phyloP scores from a whole-genome alignment of 371 early-diverging fungal species.

The Rhizopus sp. region DNA sequence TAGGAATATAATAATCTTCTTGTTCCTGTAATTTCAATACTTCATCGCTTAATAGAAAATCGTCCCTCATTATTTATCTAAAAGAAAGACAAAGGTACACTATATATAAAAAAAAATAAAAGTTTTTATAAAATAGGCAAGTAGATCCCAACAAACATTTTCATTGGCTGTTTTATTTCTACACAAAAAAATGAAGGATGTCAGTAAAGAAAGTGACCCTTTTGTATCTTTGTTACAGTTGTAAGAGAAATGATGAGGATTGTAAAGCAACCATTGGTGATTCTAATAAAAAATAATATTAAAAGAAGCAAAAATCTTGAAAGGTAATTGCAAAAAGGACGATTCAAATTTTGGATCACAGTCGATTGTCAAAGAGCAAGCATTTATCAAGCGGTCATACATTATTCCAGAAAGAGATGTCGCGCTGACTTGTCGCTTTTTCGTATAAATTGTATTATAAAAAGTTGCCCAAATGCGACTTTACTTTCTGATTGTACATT shows the following conservation, averaged over 20 bases:
- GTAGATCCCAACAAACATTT: too few species aligned
- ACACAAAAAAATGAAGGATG: too few species aligned
- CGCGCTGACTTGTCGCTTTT: too few species aligned
- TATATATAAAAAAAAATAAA: too few species aligned
- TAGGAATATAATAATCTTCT: slow-evolving; percentile 54
- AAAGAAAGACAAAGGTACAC: slow-evolving; percentile 6
- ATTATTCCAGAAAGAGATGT: not conserved
- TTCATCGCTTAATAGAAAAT: slow-evolving; percentile 76
- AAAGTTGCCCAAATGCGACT: not conserved
- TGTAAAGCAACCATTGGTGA: not conserved
- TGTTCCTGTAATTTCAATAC: slow-evolving; percentile 70
- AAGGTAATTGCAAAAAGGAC: slow-evolving; percentile 3
- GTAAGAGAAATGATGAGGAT: too few species aligned
- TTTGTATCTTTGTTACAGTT: too few species aligned
- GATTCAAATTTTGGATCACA: slow-evolving; percentile 7
- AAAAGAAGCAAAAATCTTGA: slow-evolving; percentile 5
- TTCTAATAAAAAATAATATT: not conserved
- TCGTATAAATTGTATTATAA: too few species aligned
- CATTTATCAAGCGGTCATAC: not conserved
- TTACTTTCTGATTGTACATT: not conserved
- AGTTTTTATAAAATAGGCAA: not conserved
- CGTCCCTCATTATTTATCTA: slow-evolving; percentile 27
- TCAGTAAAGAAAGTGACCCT: too few species aligned
- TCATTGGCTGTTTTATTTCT: too few species aligned
- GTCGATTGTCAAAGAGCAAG: slow-evolving; percentile 2